Evolutionary conservation across 2,329 filamentous ascomycete species (phyloP), one percentile per base, ranked within the genome.

Genomic region (Colletotrichum aenigma): DNA sequence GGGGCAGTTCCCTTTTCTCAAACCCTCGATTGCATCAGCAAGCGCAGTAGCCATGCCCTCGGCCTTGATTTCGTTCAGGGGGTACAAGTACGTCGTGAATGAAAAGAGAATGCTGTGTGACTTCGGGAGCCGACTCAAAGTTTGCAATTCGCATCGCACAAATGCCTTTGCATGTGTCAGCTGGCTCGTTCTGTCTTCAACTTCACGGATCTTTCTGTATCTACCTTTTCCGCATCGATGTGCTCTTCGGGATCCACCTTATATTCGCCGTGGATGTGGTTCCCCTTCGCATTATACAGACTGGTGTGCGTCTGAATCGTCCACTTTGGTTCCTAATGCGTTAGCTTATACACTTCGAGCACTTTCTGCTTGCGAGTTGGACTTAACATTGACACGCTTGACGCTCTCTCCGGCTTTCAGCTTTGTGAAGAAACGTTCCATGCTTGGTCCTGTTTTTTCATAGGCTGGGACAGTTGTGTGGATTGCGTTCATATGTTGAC

Each of bases 81-180:
- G 86, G 67, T 90, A 90, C 18, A 90, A 74, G 74, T 90, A 90
- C 0, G 89, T 90, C 82, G 91, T 91, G 83, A 91, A 89, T 10
- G 88, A 89, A 79, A 91, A 91, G 12, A 91, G 79, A 4, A 91
- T 80, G 1, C 87, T 86, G 4, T 80, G 79, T 0, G 87, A 88
- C 71, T 83, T 78, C 1, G 89, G 89, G 9, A 91, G 83, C 2
- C 89, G 84, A 3, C 84, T 88, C 34, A 91, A 77, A 0, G 88
- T 89, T 78, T 91, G 89, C 15, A 89, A 82, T 79, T 92, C 89
- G 34, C 66, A 69, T 88, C 85, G 26, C 88, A 84, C 6, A 89
- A 76, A 62, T 82, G 7, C 84, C 80, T 84, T 86, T 62, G 61
- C 26, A 58, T 10, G 9, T 13, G 43, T 75, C 4, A 75, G 64